Base-by-base conservation (phyloP, 139 green algal species). In the Chlorella sp. region DNA sequence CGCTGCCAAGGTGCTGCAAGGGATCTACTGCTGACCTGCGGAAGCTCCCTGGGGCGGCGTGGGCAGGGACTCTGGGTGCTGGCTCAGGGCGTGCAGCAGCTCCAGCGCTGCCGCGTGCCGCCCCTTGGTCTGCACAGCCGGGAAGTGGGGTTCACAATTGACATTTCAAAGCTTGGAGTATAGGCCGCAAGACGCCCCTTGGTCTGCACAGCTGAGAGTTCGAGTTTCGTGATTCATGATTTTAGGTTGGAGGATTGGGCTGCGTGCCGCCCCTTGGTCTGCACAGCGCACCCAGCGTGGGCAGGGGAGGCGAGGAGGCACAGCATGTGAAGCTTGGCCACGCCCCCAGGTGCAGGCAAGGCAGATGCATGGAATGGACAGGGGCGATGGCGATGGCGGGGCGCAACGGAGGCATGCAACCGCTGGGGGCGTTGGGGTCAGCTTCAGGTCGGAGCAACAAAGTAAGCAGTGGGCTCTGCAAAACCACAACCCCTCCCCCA, bases 81-180 rank as follows among this genome's bases (percentile, higher is more conserved):
- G 91, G 48, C 93, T 96, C 48, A 97, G 90, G 32, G 81, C 64
- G 19, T 92, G 88, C 86, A 98, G 91, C 77, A 98, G 92, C 60
- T 96, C 92, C 84, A 98, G 89, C 1, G 95, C 96, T 40, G 42
- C 61, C 19, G 88, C 77, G 83, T 97, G 94, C 60, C 85, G 86
- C 19, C 90, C 91, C 48, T 89, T 91, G 30, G 75, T 68, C 89
- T 93, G 90, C 37, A 61, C 60, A 57, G 37, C 2, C n/a, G n/a
- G n/a, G n/a, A n/a, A n/a, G n/a, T n/a, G n/a, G n/a, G n/a, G n/a
- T n/a, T n/a, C n/a, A n/a, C n/a, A n/a, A n/a, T n/a, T n/a, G n/a
- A n/a, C n/a, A n/a, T n/a, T n/a, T n/a, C n/a, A n/a, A n/a, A n/a
- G n/a, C n/a, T n/a, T n/a, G n/a, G n/a, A n/a, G n/a, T n/a, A n/a